A percentile compares a stretch with the other conserved stretches of the same genome.
Conservation (phyloP, 2,329 filamentous ascomycete species). For the Calonectria henricotiae region DNA sequence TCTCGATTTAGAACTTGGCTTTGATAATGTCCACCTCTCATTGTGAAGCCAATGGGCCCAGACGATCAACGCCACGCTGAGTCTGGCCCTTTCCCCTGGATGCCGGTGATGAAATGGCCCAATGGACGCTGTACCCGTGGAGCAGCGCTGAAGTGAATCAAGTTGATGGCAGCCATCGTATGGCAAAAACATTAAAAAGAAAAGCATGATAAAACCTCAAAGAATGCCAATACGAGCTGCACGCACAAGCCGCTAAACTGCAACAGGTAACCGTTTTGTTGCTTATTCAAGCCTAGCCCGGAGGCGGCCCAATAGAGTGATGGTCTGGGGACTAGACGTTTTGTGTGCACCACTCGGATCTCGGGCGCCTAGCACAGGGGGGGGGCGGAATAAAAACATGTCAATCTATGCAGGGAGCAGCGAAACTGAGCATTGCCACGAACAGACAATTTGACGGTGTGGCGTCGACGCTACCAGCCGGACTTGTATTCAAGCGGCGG, state of each 20-base stretch:
- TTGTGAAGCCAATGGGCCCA: slow-evolving; percentile 4
- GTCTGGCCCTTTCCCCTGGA: background rate
- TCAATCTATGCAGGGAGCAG: background rate
- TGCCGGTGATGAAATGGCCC: background rate
- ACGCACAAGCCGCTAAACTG: background rate
- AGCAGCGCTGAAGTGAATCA: slow-evolving; percentile 5
- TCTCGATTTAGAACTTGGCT: slow-evolving; percentile 15
- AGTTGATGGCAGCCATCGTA: background rate
- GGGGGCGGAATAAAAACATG: background rate
- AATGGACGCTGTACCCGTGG: slow-evolving; percentile 7
- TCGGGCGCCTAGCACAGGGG: slow-evolving; percentile 12
- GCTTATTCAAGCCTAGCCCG: slow-evolving; percentile 15
- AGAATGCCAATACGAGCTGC: slow-evolving; percentile 2
- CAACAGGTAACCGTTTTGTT: slow-evolving; percentile 12
- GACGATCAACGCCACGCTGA: background rate
- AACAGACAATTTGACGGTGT: slow-evolving; percentile 9
- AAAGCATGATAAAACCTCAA: slow-evolving; percentile 27
- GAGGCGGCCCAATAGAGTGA: background rate
- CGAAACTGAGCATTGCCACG: background rate
- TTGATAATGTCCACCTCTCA: slow-evolving; percentile 1
- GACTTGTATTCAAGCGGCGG: background rate
- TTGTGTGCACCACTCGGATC: slow-evolving; percentile 9
- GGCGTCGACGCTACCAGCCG: slow-evolving; percentile 8
- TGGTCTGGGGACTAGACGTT: background rate
- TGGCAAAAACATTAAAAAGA: slow-evolving; percentile 13